Evolutionary conservation across 2,329 filamentous ascomycete genomes (phyloP).

Genomic region (Cytospora leucostoma): DNA sequence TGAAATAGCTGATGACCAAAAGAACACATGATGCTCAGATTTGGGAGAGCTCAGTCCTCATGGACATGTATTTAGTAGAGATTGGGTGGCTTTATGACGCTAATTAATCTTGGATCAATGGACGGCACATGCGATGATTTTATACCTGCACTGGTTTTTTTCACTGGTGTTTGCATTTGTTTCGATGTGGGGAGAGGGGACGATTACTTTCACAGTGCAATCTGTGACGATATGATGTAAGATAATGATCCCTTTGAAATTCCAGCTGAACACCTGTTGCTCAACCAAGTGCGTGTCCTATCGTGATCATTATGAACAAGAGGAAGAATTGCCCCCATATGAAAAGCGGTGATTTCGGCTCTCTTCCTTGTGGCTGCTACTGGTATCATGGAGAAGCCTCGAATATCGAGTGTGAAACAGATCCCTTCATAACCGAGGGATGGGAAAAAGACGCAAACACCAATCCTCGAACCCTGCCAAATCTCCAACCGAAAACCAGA

Average conservation of each 20-base stretch:
- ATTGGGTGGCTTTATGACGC: background rate
- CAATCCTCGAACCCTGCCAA: background rate
- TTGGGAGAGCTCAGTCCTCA: background rate
- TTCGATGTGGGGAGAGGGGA: too few relatives aligned
- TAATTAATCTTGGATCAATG: background rate
- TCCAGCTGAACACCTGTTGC: background rate
- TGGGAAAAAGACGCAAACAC: constrained; percentile 2
- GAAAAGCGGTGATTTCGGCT: constrained; percentile 5
- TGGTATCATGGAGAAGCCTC: constrained; percentile 17
- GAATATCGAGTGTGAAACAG: background rate
- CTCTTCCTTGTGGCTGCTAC: constrained; percentile 4
- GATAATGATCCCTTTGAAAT: background rate
- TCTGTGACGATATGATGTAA: background rate
- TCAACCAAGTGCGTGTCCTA: constrained; percentile 2
- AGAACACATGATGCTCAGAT: background rate
- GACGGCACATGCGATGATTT: constrained; percentile 4
- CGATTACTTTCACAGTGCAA: background rate
- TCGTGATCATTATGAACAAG: background rate
- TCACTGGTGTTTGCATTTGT: background rate
- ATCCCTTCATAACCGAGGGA: background rate
- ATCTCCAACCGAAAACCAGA: background rate
- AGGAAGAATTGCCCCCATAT: background rate
- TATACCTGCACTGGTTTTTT: background rate
- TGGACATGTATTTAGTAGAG: background rate
- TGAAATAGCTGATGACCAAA: constrained; percentile 11